Conservation (phyloP, 2,329 filamentous ascomycete species). For the Talaromyces sp. region DNA sequence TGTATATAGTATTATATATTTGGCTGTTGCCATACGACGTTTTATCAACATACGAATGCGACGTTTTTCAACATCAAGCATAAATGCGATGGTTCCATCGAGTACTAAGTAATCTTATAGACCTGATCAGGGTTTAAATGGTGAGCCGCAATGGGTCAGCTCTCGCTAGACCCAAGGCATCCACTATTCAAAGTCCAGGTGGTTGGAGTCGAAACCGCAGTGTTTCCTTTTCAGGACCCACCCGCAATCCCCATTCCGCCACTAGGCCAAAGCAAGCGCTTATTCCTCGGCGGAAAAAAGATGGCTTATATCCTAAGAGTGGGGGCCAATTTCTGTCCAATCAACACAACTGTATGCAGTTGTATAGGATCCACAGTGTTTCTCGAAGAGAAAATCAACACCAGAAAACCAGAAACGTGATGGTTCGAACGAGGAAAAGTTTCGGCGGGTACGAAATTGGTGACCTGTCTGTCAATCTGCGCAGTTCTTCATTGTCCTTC, state of each 20-base stretch:
- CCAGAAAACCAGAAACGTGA: neutral
- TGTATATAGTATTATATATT: too few species aligned
- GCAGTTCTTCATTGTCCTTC: neutral
- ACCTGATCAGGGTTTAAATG: too few species aligned
- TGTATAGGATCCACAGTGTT: neutral
- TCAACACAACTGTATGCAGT: neutral
- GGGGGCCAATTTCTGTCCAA: neutral
- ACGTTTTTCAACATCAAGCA: too few species aligned
- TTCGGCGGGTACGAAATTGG: neutral
- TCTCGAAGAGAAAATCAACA: neutral
- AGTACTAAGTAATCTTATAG: too few species aligned
- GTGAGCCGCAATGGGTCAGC: too few species aligned
- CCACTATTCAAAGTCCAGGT: neutral
- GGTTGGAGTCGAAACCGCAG: neutral
- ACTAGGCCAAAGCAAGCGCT: neutral
- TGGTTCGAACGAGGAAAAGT: neutral
- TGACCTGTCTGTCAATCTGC: neutral
- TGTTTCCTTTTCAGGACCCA: neutral
- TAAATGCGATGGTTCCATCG: too few species aligned
- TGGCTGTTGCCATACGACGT: too few species aligned
- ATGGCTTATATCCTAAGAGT: neutral
- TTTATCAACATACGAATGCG: too few species aligned
- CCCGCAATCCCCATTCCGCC: neutral
- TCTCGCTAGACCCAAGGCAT: neutral
- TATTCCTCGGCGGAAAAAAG: neutral